These are phyloP conservation scores for Ceratocystis ficicola DNA, from an alignment of 2,329 filamentous ascomycete species.

Conservation along the genomic window DNA sequence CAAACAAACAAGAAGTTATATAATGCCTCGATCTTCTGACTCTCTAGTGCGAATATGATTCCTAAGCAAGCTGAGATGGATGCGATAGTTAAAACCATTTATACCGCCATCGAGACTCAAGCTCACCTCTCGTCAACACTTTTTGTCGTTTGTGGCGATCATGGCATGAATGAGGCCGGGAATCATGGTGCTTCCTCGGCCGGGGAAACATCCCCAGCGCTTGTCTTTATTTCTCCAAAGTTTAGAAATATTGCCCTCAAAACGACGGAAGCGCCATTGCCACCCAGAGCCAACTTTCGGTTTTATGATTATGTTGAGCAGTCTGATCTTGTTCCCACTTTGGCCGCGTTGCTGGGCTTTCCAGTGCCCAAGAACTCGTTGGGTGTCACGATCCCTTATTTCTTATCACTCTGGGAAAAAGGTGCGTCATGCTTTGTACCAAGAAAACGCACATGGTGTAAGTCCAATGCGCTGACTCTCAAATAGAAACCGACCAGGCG, in stretches of 20 bases:
- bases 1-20: not conserved
- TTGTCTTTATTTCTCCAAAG: conserved; percentile 84
- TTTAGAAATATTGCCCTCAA: conserved; percentile 44
- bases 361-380: conserved; percentile 83
- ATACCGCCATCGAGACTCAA: conserved; percentile 57
- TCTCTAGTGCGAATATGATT: conserved; percentile 66
- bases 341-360: conserved; percentile 76
- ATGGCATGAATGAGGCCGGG: conserved; percentile 98
- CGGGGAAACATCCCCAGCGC: conserved; percentile 84
- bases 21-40: not conserved
- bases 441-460: not conserved
- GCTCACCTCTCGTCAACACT: conserved; percentile 64
- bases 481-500: conserved; percentile 41
- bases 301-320: conserved; percentile 84
- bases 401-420: conserved; percentile 63
- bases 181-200: conserved; percentile 92
- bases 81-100: conserved; percentile 62
- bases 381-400: conserved; percentile 68
- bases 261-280: conserved; percentile 39
- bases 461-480: conserved; percentile 8
- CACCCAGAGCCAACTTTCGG: conserved; percentile 57
- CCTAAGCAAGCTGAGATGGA: conserved; percentile 96
- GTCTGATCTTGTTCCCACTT: conserved; percentile 81
- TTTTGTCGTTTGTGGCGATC: conserved; percentile 79
- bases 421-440: conserved; percentile 34